Base-by-base conservation (phyloP, 2,329 filamentous ascomycete genomes). In the Alternaria rosae region DNA sequence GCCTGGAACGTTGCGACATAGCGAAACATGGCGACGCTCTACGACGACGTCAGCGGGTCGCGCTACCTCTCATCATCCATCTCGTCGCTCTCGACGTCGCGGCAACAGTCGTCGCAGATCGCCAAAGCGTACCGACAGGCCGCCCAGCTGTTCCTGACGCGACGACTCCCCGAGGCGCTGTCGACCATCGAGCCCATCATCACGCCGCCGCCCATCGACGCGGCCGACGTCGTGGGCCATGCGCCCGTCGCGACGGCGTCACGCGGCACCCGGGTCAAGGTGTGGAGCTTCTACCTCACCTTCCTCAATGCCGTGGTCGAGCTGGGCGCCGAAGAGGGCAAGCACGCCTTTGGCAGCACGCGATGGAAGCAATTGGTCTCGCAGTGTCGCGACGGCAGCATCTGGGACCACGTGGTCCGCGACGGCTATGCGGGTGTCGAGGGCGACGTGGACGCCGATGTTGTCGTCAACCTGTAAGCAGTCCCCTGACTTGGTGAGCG, bases 271-370 rank as follows among this genome's bases (percentile, higher is more conserved):
- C 86, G 94, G 68, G 91, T 97, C 79, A 99, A 98, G 81, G 91
- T 98, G 66, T 99, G 95, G 95, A 97, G 93, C 79, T 86, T 99
- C 73, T 99, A 98, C 78, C 86, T 98, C 68, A 97, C 94, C 17
- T 91, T 97, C 53, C 85, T 98, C 65, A 97, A 97, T 82, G 91
- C 93, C 41, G 91, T 97, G 66, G 85, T 97, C 35, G 94, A 98
- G 74, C 85, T 98, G 75, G 93, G 93, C 58, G 85, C 92, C 2
- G 92, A 97, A 69, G 94, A 97, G 79, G 95, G 94, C 52, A 97
- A 95, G 82, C 88, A 90, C 54, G 87, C 90, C 12, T 97, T 98
- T 81, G 95, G 95, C 4, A 89, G 88, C 54, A 88, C 92, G 74
- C 90, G 92, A 77, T 99, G 94, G 92, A 90, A 92, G 77, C 83